These are phyloP conservation scores for Drechslerella stenobrocha DNA, from an alignment of 2,329 filamentous ascomycete species.

Conservation along the genomic window DNA sequence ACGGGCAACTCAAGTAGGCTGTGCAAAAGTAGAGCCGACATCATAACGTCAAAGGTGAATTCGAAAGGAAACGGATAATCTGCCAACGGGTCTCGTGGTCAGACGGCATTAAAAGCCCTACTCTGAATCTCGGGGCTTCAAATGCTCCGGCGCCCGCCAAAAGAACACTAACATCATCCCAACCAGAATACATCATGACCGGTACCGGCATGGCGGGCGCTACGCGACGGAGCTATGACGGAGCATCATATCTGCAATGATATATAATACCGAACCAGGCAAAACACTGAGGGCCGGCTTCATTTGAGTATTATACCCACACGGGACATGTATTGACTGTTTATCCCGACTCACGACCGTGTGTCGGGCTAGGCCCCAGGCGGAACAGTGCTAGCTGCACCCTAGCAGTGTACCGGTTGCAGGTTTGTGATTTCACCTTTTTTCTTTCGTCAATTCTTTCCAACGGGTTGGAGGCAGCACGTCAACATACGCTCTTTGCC, in stretches of 20 bases:
- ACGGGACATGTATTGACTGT: background rate
- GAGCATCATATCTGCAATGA: too few relatives aligned
- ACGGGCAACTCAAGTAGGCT: conserved; percentile 26
- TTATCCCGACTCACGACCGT: background rate
- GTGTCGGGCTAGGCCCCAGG: background rate
- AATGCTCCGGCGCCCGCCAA: too few relatives aligned
- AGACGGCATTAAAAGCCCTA: background rate
- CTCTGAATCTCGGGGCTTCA: too few relatives aligned
- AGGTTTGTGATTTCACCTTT: conserved; percentile 14
- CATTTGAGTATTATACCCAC: background rate
- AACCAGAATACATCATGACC: background rate
- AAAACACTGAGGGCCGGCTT: conserved; percentile 19
- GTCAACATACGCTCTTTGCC: conserved; percentile 41
- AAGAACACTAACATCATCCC: conserved; percentile 10
- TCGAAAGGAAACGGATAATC: conserved; percentile 5
- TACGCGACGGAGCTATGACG: conserved; percentile 10
- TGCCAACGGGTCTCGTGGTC: conserved; percentile 7
- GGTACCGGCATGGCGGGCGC: too few relatives aligned
- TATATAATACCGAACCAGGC: background rate
- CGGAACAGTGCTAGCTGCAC: background rate
- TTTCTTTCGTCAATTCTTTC: conserved; percentile 9
- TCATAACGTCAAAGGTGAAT: conserved; percentile 11
- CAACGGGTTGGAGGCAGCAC: conserved; percentile 15
- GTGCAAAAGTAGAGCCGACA: conserved; percentile 30
- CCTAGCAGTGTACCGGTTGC: too few relatives aligned